Base-by-base conservation (phyloP, 2,329 filamentous ascomycete genomes). In the Xylariaceae sp. region DNA sequence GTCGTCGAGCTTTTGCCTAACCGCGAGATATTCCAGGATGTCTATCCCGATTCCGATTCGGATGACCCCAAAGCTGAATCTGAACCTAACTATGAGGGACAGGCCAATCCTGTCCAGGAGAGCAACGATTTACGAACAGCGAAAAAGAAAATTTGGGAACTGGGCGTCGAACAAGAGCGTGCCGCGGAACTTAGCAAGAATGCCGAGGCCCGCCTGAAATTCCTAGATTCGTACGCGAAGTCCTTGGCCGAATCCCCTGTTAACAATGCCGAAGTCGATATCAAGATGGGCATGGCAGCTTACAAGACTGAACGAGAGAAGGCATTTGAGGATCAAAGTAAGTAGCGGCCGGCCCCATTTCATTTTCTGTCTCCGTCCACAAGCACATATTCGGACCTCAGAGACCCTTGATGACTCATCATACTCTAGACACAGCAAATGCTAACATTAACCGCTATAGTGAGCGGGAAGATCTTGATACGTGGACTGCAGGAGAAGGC, bases 1-100 rank as follows among this genome's bases (percentile, higher is more conserved):
- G 79, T 81, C 9, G 79, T 88, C 41, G 80, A 87, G 57, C 73
- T 82, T 6, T 73, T 87, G 9, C 78, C 79, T 1, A 85, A 86
- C 59, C 75, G 72, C 16, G 80, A 85, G 23, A 73, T 75, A 21
- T 85, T 83, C 52, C 70, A 82, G 45, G 81, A 86, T 23, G 66
- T 82, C 16, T 83, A 84, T 59, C 79, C 81, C 0, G 77, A 79
- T 10, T 74, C 73, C 0, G 74, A 79, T 20, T 66, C 70, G 1
- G 74, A 76, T 12, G 68, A 72, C 1, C 63, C 67, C 2, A 68
- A 73, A 2, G 56, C 56, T 6, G 61, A 70, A 0, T 60, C 61
- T 14, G 69, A 66, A 6, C 53, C 61, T 2, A 64, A 66, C 3
- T 56, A 67, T 5, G 66, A 71, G 7, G 62, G 72, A 1, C 67